Conservation (phyloP, 2,329 filamentous ascomycete species). For the Pyricularia sp. region DNA sequence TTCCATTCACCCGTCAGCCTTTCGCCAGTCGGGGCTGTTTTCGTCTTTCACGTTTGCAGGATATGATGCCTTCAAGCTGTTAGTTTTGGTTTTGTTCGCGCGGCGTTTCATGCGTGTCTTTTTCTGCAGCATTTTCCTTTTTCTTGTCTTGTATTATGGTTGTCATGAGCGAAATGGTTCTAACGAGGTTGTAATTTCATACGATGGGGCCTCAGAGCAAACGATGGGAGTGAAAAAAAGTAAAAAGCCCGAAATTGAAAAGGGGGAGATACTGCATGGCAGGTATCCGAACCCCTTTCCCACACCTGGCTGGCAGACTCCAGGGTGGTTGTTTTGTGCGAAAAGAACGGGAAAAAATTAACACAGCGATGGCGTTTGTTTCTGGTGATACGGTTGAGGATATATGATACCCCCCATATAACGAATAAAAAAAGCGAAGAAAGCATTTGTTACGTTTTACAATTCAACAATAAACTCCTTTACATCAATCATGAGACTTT, state of each 20-base stretch:
- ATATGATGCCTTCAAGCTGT: not conserved
- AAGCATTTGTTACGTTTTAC: not conserved
- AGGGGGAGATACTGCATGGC: not conserved
- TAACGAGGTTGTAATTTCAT: not conserved
- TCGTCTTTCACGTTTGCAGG: not conserved
- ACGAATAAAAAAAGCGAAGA: conserved; percentile 13
- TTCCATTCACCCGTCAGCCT: not conserved
- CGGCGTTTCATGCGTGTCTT: conserved; percentile 1
- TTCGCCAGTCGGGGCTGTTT: not conserved
- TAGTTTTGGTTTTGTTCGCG: not conserved
- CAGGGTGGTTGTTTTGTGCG: conserved; percentile 9
- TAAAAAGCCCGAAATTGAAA: conserved; percentile 4
- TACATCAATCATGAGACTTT: not conserved
- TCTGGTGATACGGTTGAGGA: conserved; percentile 30
- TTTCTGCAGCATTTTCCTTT: not conserved
- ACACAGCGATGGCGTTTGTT: conserved; percentile 25
- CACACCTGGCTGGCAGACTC: conserved; percentile 18
- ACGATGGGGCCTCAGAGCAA: conserved; percentile 23
- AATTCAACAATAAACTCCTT: not conserved
- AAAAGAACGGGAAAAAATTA: conserved; percentile 1
- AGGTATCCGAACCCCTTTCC: not conserved
- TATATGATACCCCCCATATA: conserved; percentile 28
- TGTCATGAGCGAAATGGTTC: not conserved
- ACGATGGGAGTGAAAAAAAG: conserved; percentile 10
- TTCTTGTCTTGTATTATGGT: not conserved